Conservation (phyloP, 1,284 basidiomycete species). For the Cutaneotrichosporon sp. region DNA sequence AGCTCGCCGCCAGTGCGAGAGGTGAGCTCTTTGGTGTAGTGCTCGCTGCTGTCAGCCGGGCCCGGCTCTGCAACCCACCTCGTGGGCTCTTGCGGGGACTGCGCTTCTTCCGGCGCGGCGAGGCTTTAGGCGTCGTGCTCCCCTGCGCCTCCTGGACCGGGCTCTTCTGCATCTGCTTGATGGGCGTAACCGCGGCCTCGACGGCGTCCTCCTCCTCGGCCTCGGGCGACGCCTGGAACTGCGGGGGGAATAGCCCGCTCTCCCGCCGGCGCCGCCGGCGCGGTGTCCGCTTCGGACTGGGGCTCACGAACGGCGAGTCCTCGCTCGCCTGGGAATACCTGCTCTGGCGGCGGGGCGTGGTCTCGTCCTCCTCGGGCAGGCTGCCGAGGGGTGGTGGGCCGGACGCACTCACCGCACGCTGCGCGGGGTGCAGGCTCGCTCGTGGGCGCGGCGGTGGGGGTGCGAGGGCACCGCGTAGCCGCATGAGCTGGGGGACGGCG, state of each 20-base stretch:
- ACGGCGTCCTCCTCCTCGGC: slow-evolving; percentile 8
- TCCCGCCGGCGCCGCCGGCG: slow-evolving; percentile 4
- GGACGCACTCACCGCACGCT: neutral
- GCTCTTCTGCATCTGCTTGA: neutral
- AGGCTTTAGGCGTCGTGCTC: neutral
- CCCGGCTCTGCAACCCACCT: neutral
- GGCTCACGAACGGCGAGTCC: neutral
- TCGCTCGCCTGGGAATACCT: neutral
- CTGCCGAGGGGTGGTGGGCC: neutral
- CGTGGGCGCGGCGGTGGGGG: neutral
- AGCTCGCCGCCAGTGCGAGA: neutral
- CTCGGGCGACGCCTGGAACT: neutral
- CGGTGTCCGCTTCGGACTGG: neutral
- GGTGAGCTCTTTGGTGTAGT: neutral
- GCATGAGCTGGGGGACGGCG: slow-evolving; percentile 16
- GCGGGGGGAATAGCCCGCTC: slow-evolving; percentile 12
- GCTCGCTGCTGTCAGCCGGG: neutral
- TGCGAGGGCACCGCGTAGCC: slow-evolving; percentile 14
- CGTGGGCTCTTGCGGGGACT: neutral
- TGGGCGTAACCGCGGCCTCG: slow-evolving; percentile 10
- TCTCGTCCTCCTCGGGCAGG: neutral
- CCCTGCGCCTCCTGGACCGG: neutral
- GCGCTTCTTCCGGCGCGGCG: neutral
- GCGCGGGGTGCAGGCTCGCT: neutral
- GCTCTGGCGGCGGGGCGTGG: no score